Evolutionary conservation across 1,284 basidiomycete genomes (phyloP), one percentile per base, ranked within the genome.

Genomic region (Vanrija pseudolonga): DNA sequence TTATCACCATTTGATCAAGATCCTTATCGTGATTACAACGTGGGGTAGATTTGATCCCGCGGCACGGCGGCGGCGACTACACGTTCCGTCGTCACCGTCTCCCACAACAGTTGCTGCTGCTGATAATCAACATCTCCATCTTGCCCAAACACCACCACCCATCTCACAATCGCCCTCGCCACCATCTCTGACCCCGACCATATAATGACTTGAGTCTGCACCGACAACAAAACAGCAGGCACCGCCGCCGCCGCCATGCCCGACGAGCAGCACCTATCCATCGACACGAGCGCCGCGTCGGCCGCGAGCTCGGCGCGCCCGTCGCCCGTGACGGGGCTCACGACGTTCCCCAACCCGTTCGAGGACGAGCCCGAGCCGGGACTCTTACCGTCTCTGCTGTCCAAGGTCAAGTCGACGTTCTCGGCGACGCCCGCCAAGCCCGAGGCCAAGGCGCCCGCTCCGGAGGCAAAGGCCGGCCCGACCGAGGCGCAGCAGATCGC

Each of bases 401-500:
- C 73, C 6, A 76, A 74, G 50, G 72, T 77, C 51, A 73, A 75
- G 53, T 69, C 67, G 45, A 72, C 72, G 0, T 76, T 77, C 52
- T 49, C 62, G 1, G 56, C 63, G 6, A 39, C 62, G 18, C 51
- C 64, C 3, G 37, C 57, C 19, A 57, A 56, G 41, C 50, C 48
- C 19, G 37, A 41, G 20, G 19, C 37, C 23, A 9, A 28, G 8
- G 22, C 38, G 12, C 40, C 40, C 26, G 37, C 20, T 11, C 22
- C 40, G 19, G 38, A 22, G 3, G n/a, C 55, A 2, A 20, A 22
- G 6, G 23, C 45, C 15, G 53, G 52, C 6, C 68, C 63, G 56
- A 73, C 68, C 11, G 73, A 72, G 50, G 71, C 73, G 17, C 73
- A 73, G 49, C 59, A 60, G 28, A 69, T 73, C 20, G 71, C 64